Conservation (phyloP, 2,329 filamentous ascomycete species). For the Chrysoporthe puriensis region DNA sequence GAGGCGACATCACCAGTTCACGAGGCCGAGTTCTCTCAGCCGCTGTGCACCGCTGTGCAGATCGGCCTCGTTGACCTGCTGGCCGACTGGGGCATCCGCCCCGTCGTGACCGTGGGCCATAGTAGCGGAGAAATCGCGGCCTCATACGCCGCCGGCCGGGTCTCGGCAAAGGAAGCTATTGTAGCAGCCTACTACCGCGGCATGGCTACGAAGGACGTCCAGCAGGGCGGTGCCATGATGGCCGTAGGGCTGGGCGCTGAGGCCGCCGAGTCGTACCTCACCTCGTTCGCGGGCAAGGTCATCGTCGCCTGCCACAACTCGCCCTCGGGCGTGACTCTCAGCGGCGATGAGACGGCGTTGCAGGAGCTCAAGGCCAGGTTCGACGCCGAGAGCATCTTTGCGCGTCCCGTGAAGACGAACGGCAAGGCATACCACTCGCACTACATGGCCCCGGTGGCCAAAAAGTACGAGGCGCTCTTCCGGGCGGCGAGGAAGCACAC, state of each 20-base stretch:
- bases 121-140: slow-evolving; percentile 14
- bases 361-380: slow-evolving; percentile 32
- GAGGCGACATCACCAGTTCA: neutral
- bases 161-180: neutral
- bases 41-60: slow-evolving; percentile 21
- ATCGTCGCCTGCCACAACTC: slow-evolving; percentile 51
- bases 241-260: slow-evolving; percentile 21
- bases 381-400: slow-evolving; percentile 35
- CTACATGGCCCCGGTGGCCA: slow-evolving; percentile 38
- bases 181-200: slow-evolving; percentile 13
- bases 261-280: neutral
- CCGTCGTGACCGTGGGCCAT: slow-evolving; percentile 21
- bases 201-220: neutral
- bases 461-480: slow-evolving; percentile 11
- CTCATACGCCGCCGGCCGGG: neutral
- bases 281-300: neutral
- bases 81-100: slow-evolving; percentile 2
- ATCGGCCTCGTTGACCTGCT: slow-evolving; percentile 18
- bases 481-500: neutral
- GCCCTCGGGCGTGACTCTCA: slow-evolving; percentile 46
- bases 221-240: slow-evolving; percentile 14
- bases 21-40: slow-evolving; percentile 19
- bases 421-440: slow-evolving; percentile 46
- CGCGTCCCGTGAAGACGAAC: slow-evolving; percentile 38
- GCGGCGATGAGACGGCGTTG: slow-evolving; percentile 39